Evolutionary conservation across 805 yeast species (phyloP).

Genomic region (Suhomyces sp.): DNA sequence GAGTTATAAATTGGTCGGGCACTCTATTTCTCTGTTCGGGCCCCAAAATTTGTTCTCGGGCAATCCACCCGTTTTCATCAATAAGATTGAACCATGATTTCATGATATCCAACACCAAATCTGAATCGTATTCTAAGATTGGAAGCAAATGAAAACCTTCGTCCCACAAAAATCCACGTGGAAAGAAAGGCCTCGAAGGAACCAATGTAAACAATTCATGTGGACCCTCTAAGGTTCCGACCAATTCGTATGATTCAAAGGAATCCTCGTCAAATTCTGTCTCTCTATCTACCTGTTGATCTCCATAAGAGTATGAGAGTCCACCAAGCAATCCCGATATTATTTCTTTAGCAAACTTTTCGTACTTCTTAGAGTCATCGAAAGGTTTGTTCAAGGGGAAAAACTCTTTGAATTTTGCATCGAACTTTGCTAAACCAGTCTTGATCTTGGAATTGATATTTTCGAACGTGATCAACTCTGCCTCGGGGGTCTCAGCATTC

Average conservation of each 20-base stretch:
- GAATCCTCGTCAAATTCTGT: slow-evolving; percentile 69
- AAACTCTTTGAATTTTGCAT: slow-evolving; percentile 49
- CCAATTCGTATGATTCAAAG: slow-evolving; percentile 51
- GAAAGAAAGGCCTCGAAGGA: slow-evolving; percentile 92
- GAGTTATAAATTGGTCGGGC: slow-evolving; percentile 78
- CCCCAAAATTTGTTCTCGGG: slow-evolving; percentile 92
- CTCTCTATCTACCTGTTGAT: slow-evolving; percentile 73
- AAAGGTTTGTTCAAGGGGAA: slow-evolving; percentile 60
- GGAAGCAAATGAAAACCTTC: slow-evolving; percentile 95
- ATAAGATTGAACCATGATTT: slow-evolving; percentile 85
- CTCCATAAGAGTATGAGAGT: slow-evolving; percentile 83
- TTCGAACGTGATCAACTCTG: slow-evolving; percentile 37
- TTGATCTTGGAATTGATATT: slow-evolving; percentile 38
- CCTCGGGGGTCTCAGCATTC: slow-evolving; percentile 37
- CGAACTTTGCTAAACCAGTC: slow-evolving; percentile 38
- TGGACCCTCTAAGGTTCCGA: slow-evolving; percentile 73
- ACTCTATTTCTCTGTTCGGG: slow-evolving; percentile 86
- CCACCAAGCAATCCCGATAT: slow-evolving; percentile 88
- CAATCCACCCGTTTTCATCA: slow-evolving; percentile 95
- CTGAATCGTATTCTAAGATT: slow-evolving; percentile 77
- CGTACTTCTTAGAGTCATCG: slow-evolving; percentile 37
- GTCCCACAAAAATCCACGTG: slow-evolving; percentile 98
- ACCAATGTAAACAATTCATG: slow-evolving; percentile 74
- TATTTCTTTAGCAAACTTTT: slow-evolving; percentile 69
- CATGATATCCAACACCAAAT: slow-evolving; percentile 73